Evolutionary conservation across 257 asterid species (phyloP).

Genomic region (Vinca minor): DNA sequence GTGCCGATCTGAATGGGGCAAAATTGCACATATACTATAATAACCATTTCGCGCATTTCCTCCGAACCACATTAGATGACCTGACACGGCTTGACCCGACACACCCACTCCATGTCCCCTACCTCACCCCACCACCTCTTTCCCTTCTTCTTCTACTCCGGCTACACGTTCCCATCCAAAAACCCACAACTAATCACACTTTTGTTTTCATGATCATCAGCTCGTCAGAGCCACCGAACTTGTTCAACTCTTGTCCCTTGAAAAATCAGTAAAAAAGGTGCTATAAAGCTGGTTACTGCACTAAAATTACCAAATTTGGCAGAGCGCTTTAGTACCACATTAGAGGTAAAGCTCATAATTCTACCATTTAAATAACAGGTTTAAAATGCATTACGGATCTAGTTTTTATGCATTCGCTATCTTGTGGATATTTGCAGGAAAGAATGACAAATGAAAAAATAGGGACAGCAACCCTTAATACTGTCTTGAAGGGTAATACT

Average conservation of each 20-base stretch:
- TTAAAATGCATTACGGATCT: not conserved
- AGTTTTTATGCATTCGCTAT: constrained; percentile 6
- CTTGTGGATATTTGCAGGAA: constrained; percentile 40
- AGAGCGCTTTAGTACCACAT: constrained; percentile 74
- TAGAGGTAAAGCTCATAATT: constrained; percentile 49
- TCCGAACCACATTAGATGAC: no score
- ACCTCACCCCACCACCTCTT: no score
- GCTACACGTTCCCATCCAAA: no score
- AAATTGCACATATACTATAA: no score
- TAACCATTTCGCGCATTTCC: no score
- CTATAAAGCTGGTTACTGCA: constrained; percentile 87
- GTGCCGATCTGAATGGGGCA: no score
- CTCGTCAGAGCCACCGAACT: constrained; percentile 90
- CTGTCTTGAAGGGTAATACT: constrained; percentile 21
- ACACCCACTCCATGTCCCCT: no score
- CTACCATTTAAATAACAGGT: not conserved
- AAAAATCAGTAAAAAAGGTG: constrained; percentile 76
- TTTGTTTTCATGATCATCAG: constrained; percentile 36
- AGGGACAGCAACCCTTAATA: constrained; percentile 20
- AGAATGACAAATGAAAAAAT: constrained; percentile 42
- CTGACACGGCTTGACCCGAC: no score
- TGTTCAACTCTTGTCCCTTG: constrained; percentile 72
- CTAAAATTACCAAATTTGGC: constrained; percentile 89
- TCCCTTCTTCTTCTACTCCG: no score
- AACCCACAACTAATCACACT: not conserved